Evolutionary conservation across 768 basidiomycete genomes (phyloP).

Genomic region (Cyclocybe aegerita): DNA sequence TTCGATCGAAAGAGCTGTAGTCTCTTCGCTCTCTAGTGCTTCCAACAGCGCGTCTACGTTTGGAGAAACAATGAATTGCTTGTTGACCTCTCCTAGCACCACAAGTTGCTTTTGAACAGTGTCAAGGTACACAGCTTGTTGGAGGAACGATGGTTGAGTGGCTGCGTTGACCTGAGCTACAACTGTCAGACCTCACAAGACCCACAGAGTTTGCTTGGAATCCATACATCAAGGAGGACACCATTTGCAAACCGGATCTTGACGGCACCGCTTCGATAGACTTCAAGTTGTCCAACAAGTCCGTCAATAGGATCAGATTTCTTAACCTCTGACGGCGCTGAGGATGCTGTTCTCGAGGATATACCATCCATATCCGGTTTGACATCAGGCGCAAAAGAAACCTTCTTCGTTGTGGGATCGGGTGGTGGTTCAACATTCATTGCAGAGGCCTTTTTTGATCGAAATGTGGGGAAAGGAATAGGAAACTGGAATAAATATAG

Average conservation of each 20-base stretch:
- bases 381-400: conserved; percentile 64
- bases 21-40: conserved; percentile 59
- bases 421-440: conserved; percentile 34
- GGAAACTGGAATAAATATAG: conserved; percentile 94
- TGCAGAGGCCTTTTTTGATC: conserved; percentile 31
- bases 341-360: conserved; percentile 25
- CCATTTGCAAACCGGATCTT: conserved; percentile 84
- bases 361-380: conserved; percentile 38
- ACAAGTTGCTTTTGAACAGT: conserved; percentile 52
- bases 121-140: conserved; percentile 82
- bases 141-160: conserved; percentile 84
- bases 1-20: conserved; percentile 26
- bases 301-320: conserved; percentile 59
- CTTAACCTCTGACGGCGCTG: conserved; percentile 24
- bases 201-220: neutral
- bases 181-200: neutral
- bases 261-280: conserved; percentile 82
- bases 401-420: conserved; percentile 43
- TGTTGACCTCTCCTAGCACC: conserved; percentile 85
- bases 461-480: conserved; percentile 76
- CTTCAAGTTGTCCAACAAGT: conserved; percentile 78
- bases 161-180: conserved; percentile 68
- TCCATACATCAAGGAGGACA: conserved; percentile 76
- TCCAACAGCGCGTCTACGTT: conserved; percentile 74
- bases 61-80: conserved; percentile 82